Base-by-base conservation (phyloP, 176 grass and related monocot genomes). In the Triticum monococcum region DNA sequence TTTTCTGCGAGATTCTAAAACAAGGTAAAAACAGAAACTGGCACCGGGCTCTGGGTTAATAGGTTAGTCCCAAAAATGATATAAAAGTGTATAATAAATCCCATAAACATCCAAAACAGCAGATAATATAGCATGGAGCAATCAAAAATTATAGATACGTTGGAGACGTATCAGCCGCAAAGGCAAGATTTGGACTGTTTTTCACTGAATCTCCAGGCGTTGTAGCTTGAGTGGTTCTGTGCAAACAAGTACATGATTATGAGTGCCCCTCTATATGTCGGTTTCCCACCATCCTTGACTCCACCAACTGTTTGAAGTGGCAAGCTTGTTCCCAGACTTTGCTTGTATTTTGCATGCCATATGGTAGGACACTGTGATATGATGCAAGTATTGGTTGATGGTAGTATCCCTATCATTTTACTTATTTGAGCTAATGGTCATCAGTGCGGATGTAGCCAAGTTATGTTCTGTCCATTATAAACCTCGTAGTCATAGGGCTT, bases 221-320 rank as follows among this genome's bases (percentile, higher is more conserved):
- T 74, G n/a, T 11, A 74, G 71, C 38, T 74, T 74, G 71, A 74
- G 71, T 25, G n/a, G 71, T 74, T 74, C 22, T 74, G 71, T 74
- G 38, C 2, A 5, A 46, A 20, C 9, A 74, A 10, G 23, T 14
- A 25, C 40, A 13, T 12, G 22, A 74, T 74, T 41, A 1, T 8
- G 22, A 0, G 2, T 24, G 38, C 40, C 5, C 3, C 12, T 4
- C 16, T 74, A 11, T 73, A 74, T 46, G 71, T 5, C 7, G 71
- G 71, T 26, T 74, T 74, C 40, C 71, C 71, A 48, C 68, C 68
- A 23, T 41, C 18, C 35, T 71, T 71, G 68, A 40, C 35, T 12
- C 9, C 35, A 11, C 71, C 71, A 23, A 25, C 38, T 48, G 16
- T 54, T 46, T 74, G 40, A 74, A 74, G 38, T 46, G 36, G 38